A percentile compares a stretch with the other conserved stretches of the same genome.
Evolutionary conservation across 768 basidiomycete genomes (phyloP).

Genomic region (Austroboletus festivus): DNA sequence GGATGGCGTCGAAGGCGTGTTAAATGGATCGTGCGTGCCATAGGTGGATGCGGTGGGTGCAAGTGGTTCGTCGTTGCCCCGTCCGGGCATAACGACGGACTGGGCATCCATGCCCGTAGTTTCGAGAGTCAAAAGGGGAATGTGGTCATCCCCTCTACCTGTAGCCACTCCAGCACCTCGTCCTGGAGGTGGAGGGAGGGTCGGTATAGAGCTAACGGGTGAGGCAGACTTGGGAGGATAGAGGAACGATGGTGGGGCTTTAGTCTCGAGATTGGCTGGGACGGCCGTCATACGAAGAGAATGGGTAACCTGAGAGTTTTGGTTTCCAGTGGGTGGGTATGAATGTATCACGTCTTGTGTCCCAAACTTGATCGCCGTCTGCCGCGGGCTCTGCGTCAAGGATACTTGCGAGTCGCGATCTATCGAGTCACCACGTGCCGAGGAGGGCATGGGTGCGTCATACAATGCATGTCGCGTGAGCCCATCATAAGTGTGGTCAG

Average conservation of each 20-base stretch:
- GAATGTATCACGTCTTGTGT: conserved; percentile 71
- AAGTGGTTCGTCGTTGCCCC: conserved; percentile 29
- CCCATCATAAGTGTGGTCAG: conserved; percentile 42
- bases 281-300: conserved; percentile 19
- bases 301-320: conserved; percentile 43
- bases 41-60: conserved; percentile 25
- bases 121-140: conserved; percentile 15
- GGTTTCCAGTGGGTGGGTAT: conserved; percentile 59
- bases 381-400: conserved; percentile 31
- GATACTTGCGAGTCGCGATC: conserved; percentile 38
- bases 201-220: conserved; percentile 4
- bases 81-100: conserved; percentile 22
- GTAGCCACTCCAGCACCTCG: background rate
- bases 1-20: conserved; percentile 29
- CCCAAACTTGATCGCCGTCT: conserved; percentile 75
- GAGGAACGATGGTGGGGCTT: conserved; percentile 15
- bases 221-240: conserved; percentile 23
- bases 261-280: conserved; percentile 14
- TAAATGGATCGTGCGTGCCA: conserved; percentile 25
- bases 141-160: conserved; percentile 2
- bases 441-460: conserved; percentile 74
- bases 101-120: conserved; percentile 23
- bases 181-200: conserved; percentile 14
- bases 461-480: conserved; percentile 82
- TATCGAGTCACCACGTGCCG: conserved; percentile 28